phyloP scores from a whole-genome alignment of 2,329 filamentous ascomycete genomes.

The Trichoderma semiorbis region DNA sequence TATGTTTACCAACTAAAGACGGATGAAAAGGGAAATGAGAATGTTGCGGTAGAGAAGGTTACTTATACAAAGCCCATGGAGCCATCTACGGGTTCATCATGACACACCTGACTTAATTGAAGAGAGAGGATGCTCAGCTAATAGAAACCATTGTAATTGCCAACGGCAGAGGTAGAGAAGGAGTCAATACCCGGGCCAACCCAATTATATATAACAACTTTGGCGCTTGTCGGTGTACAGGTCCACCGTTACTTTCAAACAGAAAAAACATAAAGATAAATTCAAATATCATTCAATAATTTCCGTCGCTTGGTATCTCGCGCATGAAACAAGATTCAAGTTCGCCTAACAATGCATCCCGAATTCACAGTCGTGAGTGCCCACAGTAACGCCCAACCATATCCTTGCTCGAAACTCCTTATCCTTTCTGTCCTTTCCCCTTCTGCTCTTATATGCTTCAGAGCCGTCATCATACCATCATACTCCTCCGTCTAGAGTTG shows the following conservation, averaged over 20 bases:
- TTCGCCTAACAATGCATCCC: conserved; percentile 27
- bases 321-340: conserved; percentile 30
- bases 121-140: background rate
- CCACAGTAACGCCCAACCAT: conserved; percentile 28
- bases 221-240: background rate
- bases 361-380: conserved; percentile 19
- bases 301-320: conserved; percentile 38
- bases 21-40: conserved; percentile 72
- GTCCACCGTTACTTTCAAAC: conserved; percentile 16
- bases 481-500: conserved; percentile 51
- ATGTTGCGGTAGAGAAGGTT: conserved; percentile 80
- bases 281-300: conserved; percentile 30
- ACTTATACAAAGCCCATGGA: conserved; percentile 76
- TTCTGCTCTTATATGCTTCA: conserved; percentile 27
- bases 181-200: conserved; percentile 29
- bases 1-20: conserved; percentile 89
- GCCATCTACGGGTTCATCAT: conserved; percentile 51
- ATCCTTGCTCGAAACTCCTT: conserved; percentile 24
- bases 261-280: conserved; percentile 26
- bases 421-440: conserved; percentile 20
- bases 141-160: background rate
- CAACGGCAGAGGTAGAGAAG: conserved; percentile 23
- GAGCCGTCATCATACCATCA: conserved; percentile 46
- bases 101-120: conserved; percentile 21
- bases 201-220: background rate